Percentiles rank a stretch among this genome's conserved stretches.
phyloP scores from a whole-genome alignment of 495 filamentous ascomycete species.

The Penicillium malachiteum region DNA sequence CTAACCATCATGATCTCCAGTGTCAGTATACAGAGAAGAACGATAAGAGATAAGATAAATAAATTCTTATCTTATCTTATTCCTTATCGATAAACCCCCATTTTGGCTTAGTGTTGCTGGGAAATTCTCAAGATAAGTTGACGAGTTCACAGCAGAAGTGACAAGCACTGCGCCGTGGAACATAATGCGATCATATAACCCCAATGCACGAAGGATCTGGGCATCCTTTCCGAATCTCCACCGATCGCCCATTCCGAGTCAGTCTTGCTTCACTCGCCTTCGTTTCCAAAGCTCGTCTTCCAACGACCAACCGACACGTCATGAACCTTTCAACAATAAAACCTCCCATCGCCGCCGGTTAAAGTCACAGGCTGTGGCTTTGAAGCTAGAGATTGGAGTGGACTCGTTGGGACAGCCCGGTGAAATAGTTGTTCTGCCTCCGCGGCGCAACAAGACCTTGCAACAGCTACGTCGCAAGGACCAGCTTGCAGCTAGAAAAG shows the following conservation, averaged over 20 bases:
- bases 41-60: too few relatives aligned
- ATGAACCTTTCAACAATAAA: background rate
- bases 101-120: too few relatives aligned
- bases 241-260: background rate
- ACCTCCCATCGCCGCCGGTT: background rate
- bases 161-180: background rate
- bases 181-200: background rate
- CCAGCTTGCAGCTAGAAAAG: conserved; percentile 1
- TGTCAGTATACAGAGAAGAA: too few relatives aligned
- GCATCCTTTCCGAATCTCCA: background rate
- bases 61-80: too few relatives aligned
- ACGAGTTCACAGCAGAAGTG: too few relatives aligned
- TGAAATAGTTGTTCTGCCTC: conserved; percentile 40
- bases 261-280: background rate
- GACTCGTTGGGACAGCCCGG: conserved; percentile 40
- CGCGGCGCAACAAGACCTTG: background rate
- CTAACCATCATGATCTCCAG: too few relatives aligned
- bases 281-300: conserved; percentile 10
- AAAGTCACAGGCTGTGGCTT: background rate
- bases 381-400: conserved; percentile 24
- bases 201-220: background rate
- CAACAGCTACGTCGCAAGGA: conserved; percentile 9
- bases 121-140: too few relatives aligned
- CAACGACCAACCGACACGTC: background rate
- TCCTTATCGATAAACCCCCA: too few relatives aligned